Conservation (phyloP, 106 monocot species). For the Platanthera zijinensis region DNA sequence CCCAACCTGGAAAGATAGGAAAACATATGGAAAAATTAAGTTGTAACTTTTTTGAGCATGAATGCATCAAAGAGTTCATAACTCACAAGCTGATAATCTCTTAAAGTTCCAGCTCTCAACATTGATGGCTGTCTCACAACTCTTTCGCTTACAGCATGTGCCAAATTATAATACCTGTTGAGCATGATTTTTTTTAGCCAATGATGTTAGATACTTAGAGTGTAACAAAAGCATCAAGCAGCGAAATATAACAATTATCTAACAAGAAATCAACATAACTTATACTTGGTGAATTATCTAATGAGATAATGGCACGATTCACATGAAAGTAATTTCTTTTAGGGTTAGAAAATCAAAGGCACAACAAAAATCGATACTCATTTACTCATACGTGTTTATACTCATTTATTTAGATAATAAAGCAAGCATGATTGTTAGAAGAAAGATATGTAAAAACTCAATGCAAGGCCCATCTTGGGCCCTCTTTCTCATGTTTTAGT, state of each 20-base stretch:
- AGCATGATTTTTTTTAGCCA: not conserved
- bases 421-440: not conserved
- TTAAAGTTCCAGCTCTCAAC: constrained; percentile 78
- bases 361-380: not conserved
- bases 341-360: not conserved
- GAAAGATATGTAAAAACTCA: not conserved
- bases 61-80: constrained; percentile 1
- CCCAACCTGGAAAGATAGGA: constrained; percentile 58
- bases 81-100: constrained; percentile 95
- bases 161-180: constrained; percentile 86
- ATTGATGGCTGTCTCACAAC: constrained; percentile 79
- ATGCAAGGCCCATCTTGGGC: not conserved
- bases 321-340: not conserved
- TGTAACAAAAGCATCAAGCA: not conserved
- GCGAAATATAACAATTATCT: not conserved
- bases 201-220: not conserved
- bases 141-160: constrained; percentile 92
- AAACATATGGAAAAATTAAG: not conserved
- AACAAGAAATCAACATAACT: not conserved
- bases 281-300: not conserved
- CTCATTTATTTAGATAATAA: not conserved
- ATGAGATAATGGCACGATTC: not conserved
- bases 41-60: not conserved
- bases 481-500: too few species aligned
- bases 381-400: not conserved